Base-by-base conservation (phyloP, 1,284 basidiomycete species). In the Trichosporon asahii region DNA sequence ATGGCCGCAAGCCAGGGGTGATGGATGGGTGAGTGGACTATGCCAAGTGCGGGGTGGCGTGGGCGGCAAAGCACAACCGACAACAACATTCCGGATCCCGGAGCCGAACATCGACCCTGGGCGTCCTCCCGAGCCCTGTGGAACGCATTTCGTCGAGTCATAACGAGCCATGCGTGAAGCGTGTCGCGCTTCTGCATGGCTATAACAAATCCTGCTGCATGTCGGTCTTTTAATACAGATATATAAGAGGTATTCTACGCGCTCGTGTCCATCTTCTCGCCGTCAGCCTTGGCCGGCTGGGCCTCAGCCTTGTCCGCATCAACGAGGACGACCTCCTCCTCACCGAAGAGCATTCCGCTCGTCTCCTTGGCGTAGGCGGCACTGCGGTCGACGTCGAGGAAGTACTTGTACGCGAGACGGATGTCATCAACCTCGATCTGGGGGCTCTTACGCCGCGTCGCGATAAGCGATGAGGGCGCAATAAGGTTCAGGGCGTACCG, bases 301-400 rank as follows among this genome's bases (percentile, higher is more conserved):
- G n/a, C 57, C 7, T 21, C 18, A n/a, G 25, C 57, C 31, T 29
- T 29, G 21, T 33, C 66, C 15, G 68, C 44, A 2, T 27, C 67
- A 6, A 21, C 63, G 18, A 40, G 37, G 25, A 35, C 25, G 12
- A 67, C 70, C 55, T 74, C 73, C 60, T 65, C 64, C 70, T 72
- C 71, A 21, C 85, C 85, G 76, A 85, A 85, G 81, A 88, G 85
- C 77, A 87, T 84, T 88, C 91, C 85, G 88, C 91, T 83, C 89
- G 93, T 88, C 89, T 96, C 86, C 73, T 85, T 85, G 25, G 98
- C 85, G 89, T 95, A 99, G 79, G 95, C 89, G 33, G 97, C 91
- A 76, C 93, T 95, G 72, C 96, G 87, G 84, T 95, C 94, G 79
- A 97, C 95, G 80, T 99, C 95, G 86, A 95, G 90, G 85, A 98